Percentiles rank a stretch among this genome's conserved stretches.
phyloP scores from a whole-genome alignment of 2,329 filamentous ascomycete species.

The Triangularia setosa region DNA sequence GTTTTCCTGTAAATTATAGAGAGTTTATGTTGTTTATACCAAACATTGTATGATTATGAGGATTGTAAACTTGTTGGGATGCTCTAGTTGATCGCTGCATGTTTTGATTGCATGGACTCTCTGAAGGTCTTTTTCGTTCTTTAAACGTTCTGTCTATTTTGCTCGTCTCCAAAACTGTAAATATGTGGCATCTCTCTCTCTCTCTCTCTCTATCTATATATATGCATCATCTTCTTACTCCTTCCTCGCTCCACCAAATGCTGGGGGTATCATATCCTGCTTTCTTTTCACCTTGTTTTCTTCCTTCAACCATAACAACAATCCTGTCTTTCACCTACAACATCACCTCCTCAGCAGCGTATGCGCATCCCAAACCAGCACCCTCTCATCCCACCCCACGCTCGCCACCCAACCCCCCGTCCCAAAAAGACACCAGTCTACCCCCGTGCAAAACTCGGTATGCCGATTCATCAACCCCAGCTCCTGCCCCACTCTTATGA shows the following conservation, averaged over 20 bases:
- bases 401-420: slow-evolving; percentile 93
- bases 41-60: background rate
- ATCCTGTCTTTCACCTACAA: background rate
- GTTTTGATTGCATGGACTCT: too few species aligned
- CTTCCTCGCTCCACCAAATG: background rate
- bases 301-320: background rate
- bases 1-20: background rate
- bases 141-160: background rate
- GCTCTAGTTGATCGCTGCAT: too few species aligned
- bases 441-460: slow-evolving; percentile 92
- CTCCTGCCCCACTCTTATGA: slow-evolving; percentile 58
- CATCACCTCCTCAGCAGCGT: slow-evolving; percentile 36
- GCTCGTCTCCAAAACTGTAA: background rate
- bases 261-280: slow-evolving; percentile 13
- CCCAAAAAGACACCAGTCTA: slow-evolving; percentile 98
- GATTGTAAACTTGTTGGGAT: background rate
- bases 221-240: background rate
- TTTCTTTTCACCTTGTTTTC: background rate
- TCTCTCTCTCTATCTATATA: background rate
- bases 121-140: background rate
- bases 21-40: background rate
- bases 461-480: slow-evolving; percentile 86
- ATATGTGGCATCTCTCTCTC: background rate
- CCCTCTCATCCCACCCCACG: slow-evolving; percentile 87
- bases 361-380: slow-evolving; percentile 88